These are phyloP conservation scores for Hypoxylon cercidicola DNA, from an alignment of 495 filamentous ascomycete genomes.

Conservation along the genomic window DNA sequence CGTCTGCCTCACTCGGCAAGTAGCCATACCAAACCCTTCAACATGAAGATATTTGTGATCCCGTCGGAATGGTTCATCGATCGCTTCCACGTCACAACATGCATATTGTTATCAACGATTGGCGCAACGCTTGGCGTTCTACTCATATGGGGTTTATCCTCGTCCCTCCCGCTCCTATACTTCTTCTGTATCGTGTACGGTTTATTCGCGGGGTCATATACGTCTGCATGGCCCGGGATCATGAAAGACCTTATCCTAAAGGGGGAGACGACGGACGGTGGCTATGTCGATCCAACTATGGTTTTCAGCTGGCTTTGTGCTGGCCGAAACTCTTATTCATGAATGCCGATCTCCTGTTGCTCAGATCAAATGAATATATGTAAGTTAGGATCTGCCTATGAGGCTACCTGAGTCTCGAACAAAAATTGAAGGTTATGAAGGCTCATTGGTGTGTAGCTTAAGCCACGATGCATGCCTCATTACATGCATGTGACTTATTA, in stretches of 20 bases:
- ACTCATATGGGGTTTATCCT: conserved; percentile 71
- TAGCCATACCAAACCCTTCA: conserved; percentile 50
- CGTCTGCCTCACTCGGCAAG: conserved; percentile 60
- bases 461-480: too few relatives aligned
- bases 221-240: conserved; percentile 66
- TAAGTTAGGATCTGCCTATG: too few relatives aligned
- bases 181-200: conserved; percentile 73
- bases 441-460: too few relatives aligned
- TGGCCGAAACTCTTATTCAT: conserved; percentile 53
- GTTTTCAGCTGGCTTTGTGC: conserved; percentile 64
- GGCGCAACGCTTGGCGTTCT: conserved; percentile 68
- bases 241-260: conserved; percentile 58
- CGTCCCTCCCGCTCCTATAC: conserved; percentile 62
- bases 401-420: too few relatives aligned
- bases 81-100: conserved; percentile 65
- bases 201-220: conserved; percentile 72
- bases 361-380: too few relatives aligned
- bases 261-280: conserved; percentile 28
- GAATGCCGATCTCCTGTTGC: too few relatives aligned
- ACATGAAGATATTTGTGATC: conserved; percentile 56
- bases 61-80: conserved; percentile 66
- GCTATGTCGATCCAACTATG: conserved; percentile 44
- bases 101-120: conserved; percentile 66
- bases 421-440: too few relatives aligned
- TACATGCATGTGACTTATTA: not conserved